Conservation (phyloP, 768 basidiomycete species). For the Asterophora parasitica region DNA sequence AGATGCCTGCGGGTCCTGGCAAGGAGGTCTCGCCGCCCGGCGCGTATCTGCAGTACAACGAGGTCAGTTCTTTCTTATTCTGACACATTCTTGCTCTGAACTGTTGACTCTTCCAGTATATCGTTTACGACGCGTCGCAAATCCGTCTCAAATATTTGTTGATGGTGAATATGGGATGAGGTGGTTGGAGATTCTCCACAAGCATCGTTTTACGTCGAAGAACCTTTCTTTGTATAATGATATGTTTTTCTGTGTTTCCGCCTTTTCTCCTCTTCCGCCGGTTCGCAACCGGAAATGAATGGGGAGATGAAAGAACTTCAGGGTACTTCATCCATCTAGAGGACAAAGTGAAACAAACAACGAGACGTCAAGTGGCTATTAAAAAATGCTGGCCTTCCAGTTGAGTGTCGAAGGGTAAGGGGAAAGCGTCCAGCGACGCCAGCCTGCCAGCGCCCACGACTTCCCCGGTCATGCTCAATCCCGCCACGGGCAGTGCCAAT, state of each 20-base stretch:
- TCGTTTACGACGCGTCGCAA: constrained; percentile 55
- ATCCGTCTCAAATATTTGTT: constrained; percentile 54
- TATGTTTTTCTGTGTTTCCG: too few relatives aligned
- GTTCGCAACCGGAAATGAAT: too few relatives aligned
- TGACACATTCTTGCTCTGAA: neutral
- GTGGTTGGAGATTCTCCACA: too few relatives aligned
- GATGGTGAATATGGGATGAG: constrained; percentile 46
- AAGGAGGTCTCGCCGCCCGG: constrained; percentile 25
- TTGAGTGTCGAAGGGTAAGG: constrained; percentile 24
- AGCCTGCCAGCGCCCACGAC: constrained; percentile 9
- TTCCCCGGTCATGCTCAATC: constrained; percentile 40
- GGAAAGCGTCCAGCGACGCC: constrained; percentile 26
- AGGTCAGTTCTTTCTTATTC: constrained; percentile 32
- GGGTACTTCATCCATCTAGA: too few relatives aligned
- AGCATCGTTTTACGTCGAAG: neutral
- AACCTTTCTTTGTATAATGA: neutral
- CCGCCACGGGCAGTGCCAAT: constrained; percentile 62
- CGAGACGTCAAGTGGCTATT: neutral
- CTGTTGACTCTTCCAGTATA: constrained; percentile 37
- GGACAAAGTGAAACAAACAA: constrained; percentile 3
- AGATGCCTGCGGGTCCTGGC: constrained; percentile 55
- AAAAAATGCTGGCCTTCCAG: too few relatives aligned
- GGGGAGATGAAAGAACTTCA: too few relatives aligned
- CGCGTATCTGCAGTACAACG: constrained; percentile 47
- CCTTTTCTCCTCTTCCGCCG: neutral